Evolutionary conservation across 2,329 filamentous ascomycete genomes (phyloP).

Genomic region (Penicillium aurantiogriseum): DNA sequence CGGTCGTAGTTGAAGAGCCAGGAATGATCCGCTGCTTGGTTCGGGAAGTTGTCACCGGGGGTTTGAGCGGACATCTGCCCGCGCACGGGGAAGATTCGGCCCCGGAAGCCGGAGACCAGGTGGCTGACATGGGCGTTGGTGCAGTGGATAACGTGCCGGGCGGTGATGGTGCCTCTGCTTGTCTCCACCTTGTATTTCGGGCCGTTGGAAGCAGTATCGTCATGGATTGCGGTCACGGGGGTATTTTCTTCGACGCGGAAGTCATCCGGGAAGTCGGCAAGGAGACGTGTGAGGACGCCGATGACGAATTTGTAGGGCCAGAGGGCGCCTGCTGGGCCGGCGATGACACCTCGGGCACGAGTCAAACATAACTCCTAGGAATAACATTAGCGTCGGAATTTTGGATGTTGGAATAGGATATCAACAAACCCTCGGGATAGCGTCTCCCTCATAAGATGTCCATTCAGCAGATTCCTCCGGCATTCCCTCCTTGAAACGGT

Average conservation of each 20-base stretch:
- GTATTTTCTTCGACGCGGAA: conserved; percentile 28
- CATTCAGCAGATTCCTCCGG: conserved; percentile 30
- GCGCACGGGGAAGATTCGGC: conserved; percentile 39
- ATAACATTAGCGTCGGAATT: neutral
- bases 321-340: conserved; percentile 30
- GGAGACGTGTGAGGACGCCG: conserved; percentile 19
- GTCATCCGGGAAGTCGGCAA: conserved; percentile 34
- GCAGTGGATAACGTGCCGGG: conserved; percentile 56
- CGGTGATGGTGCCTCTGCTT: conserved; percentile 44
- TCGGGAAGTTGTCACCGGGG: conserved; percentile 30
- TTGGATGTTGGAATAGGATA: neutral
- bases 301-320: conserved; percentile 38
- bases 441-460: conserved; percentile 21
- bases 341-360: conserved; percentile 24
- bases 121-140: conserved; percentile 57
- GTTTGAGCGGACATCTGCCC: conserved; percentile 46
- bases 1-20: conserved; percentile 52
- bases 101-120: conserved; percentile 49
- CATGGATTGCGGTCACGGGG: conserved; percentile 15
- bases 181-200: conserved; percentile 47
- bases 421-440: conserved; percentile 22
- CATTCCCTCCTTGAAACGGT: conserved; percentile 28
- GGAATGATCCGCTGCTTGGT: conserved; percentile 41
- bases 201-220: neutral
- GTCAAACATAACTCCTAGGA: conserved; percentile 27